Conservation (phyloP, 192 early-diverging fungal species). For the Geranomyces variabilis region DNA sequence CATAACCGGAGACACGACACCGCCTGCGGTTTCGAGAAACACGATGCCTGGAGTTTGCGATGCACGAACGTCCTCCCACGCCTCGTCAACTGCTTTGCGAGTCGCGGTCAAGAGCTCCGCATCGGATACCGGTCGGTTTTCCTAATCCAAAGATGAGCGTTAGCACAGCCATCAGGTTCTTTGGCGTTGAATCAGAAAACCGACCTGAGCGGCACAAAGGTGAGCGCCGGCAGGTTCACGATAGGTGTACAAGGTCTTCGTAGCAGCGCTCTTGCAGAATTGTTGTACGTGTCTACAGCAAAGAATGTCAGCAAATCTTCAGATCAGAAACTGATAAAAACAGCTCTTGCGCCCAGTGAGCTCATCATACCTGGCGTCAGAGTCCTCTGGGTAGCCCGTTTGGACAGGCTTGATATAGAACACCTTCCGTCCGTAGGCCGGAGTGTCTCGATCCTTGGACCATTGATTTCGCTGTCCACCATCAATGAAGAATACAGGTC, state of each 20-base stretch:
- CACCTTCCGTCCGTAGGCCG: constrained; percentile 38
- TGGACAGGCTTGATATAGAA: constrained; percentile 82
- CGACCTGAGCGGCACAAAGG: constrained; percentile 54
- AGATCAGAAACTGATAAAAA: too few relatives aligned
- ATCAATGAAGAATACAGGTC: too few relatives aligned
- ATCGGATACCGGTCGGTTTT: constrained; percentile 38
- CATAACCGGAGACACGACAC: constrained; percentile 74
- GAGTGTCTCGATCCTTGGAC: too few relatives aligned
- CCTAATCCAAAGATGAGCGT: constrained; percentile 33
- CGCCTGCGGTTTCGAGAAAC: constrained; percentile 81
- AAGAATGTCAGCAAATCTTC: too few relatives aligned
- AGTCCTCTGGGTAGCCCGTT: constrained; percentile 79
- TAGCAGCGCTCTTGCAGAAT: constrained; percentile 38
- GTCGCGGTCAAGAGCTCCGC: constrained; percentile 34
- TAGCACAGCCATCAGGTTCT: not conserved
- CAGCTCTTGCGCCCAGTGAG: too few relatives aligned
- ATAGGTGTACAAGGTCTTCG: constrained; percentile 65
- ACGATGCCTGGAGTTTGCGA: constrained; percentile 23
- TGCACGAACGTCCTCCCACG: not conserved
- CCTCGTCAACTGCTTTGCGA: constrained; percentile 14
- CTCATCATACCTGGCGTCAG: constrained; percentile 75
- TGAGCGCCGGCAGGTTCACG: constrained; percentile 78
- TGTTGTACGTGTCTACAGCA: constrained; percentile 59
- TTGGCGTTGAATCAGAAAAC: not conserved
- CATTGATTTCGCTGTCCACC: too few relatives aligned